Conservation (phyloP, 2,329 filamentous ascomycete species). For the Gaeumannomyces sp. region DNA sequence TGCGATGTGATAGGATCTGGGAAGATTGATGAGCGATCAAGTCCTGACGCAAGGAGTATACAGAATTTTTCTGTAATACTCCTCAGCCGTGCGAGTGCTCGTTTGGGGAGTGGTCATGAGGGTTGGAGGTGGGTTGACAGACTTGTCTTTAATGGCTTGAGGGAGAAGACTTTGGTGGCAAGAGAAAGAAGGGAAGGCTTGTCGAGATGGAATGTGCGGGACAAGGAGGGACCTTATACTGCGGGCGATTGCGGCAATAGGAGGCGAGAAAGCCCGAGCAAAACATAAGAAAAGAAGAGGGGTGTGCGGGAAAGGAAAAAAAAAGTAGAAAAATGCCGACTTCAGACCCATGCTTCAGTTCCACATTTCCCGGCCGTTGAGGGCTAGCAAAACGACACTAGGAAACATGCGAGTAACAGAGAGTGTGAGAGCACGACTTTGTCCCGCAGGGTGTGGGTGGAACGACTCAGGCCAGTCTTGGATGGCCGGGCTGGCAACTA, state of each 20-base stretch:
- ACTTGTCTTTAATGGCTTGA: neutral
- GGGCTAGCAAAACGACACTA: neutral
- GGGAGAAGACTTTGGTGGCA: conserved; percentile 3
- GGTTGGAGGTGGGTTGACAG: neutral
- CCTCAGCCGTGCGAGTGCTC: conserved; percentile 51
- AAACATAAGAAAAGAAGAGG: neutral
- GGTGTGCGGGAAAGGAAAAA: too few species aligned
- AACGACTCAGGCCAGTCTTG: neutral
- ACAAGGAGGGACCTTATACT: neutral
- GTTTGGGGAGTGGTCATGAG: conserved; percentile 30
- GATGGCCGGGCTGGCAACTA: too few species aligned
- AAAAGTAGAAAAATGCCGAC: neutral
- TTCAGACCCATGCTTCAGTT: neutral
- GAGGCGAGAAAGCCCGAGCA: neutral
- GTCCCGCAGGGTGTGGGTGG: neutral
- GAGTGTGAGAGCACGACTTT: neutral
- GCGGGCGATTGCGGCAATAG: neutral
- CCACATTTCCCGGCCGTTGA: neutral
- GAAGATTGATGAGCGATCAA: conserved; percentile 16
- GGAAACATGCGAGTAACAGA: neutral
- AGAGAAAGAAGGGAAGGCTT: neutral
- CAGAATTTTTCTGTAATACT: conserved; percentile 53
- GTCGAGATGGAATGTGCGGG: neutral
- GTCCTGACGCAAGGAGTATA: conserved; percentile 61
- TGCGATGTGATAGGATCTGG: conserved; percentile 11